These are phyloP conservation scores for Syzygium aromaticum DNA, from an alignment of 345 rosid genomes.

Conservation along the genomic window DNA sequence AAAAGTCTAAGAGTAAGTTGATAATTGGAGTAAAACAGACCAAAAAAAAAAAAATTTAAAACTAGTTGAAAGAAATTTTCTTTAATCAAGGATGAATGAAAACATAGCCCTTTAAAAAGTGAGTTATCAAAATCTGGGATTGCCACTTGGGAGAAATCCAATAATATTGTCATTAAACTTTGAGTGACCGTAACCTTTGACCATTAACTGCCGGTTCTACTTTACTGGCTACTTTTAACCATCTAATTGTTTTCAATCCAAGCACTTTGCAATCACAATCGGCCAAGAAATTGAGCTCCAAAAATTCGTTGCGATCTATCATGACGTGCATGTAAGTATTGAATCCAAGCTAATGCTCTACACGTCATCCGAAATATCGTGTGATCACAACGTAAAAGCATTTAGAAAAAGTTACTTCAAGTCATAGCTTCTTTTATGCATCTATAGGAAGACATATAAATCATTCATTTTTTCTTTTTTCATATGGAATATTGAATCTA, in stretches of 20 bases:
- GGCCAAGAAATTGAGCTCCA: background rate
- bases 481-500: background rate
- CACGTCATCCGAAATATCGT: background rate
- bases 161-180: background rate
- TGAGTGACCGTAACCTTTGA: background rate
- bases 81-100: background rate
- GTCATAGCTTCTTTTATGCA: background rate
- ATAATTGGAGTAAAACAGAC: too few species aligned
- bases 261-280: background rate
- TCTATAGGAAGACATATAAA: background rate
- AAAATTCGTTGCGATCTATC: background rate
- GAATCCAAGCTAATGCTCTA: background rate
- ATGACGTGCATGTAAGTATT: fast-evolving
- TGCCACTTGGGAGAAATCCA: background rate
- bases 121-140: background rate
- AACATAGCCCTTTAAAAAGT: background rate
- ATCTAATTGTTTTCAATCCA: background rate
- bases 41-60: background rate
- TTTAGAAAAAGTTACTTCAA: background rate
- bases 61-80: background rate
- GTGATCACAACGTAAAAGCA: background rate
- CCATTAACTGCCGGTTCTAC: background rate
- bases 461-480: background rate
- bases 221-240: background rate
- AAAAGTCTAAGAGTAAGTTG: too few species aligned